Evolutionary conservation across 306 rosid species (phyloP), one percentile per base, ranked within the genome.

Genomic region (Gastrolobium bilobum): DNA sequence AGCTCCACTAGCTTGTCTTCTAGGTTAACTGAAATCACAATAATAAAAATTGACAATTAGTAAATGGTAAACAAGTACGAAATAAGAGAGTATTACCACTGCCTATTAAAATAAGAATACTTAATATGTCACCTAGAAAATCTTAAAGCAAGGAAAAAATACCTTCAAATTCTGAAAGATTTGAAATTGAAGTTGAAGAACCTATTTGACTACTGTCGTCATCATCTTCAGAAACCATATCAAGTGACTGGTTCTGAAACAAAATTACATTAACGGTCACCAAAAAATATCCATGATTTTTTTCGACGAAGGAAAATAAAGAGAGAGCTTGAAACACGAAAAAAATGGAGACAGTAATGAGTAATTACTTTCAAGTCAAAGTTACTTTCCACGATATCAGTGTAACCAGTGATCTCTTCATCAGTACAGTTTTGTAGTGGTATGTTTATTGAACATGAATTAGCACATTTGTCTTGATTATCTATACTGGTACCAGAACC

Each of bases 321-420:
- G 26, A 20, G 26, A 20, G 26, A 11, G 37, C 30, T 35, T 33
- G 31, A 68, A 35, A 59, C 2, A 29, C 54, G 7, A 60, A 33
- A 67, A 31, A 4, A 40, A 20, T 14, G 20, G 0, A 10, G 8
- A 15, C 60, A 56, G 29, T 6, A 38, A 68, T 0, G 34, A 72
- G 40, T 3, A 61, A 33, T 86, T 86, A 92, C 97, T 71, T 79
- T 54, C 56, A 42, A 60, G 29, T 84, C 81, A 84, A 75, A 65
- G 13, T 68, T 71, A 11, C 78, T 80, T 31, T 71, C 64, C 10
- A 37, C 77, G 58, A 11, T 63, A 60, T 11, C 86, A 75, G 46
- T 40, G 60, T 44, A n/a, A 15, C 76, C 75, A 54, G 79, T 5
- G 8, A 43, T 71, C 64, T 68, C 85, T 72, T 79, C 59, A 26